Conservation (phyloP, 148 eudicot species). For the Nepenthes gracilis region DNA sequence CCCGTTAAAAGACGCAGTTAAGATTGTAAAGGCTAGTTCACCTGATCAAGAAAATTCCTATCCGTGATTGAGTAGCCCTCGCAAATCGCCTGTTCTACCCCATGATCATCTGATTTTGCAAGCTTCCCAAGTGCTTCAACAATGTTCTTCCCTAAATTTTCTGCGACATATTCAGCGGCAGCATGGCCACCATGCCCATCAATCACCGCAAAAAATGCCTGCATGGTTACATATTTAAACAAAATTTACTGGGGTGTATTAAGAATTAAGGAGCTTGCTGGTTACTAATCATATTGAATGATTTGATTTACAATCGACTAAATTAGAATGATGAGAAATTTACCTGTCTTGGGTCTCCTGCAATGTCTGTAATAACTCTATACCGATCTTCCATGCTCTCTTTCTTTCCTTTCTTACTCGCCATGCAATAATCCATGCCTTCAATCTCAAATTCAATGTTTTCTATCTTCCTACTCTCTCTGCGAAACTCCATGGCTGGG, state of each 20-base stretch:
- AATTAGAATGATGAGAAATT: background rate
- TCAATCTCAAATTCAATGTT: constrained; percentile 25
- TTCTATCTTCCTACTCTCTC: constrained; percentile 12
- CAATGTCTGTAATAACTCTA: constrained; percentile 23
- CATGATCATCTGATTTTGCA: constrained; percentile 5
- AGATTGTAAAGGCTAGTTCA: constrained; percentile 1
- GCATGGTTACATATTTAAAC: background rate
- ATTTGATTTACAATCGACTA: background rate
- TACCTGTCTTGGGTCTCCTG: constrained; percentile 43
- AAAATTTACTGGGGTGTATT: background rate
- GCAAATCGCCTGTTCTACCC: constrained; percentile 27
- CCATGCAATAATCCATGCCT: constrained; percentile 25
- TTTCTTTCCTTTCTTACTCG: constrained; percentile 41
- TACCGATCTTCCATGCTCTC: constrained; percentile 43
- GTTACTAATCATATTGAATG: background rate
- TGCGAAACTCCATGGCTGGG: constrained; percentile 10
- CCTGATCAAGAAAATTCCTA: constrained; percentile 36
- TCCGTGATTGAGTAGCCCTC: constrained; percentile 42
- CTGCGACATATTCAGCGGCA: constrained; percentile 49
- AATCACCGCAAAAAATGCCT: constrained; percentile 58
- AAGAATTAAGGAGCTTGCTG: no score
- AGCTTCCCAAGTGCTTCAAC: constrained; percentile 10
- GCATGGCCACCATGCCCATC: constrained; percentile 72
- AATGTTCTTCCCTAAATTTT: constrained; percentile 39
- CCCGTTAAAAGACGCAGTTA: background rate